phyloP scores from a whole-genome alignment of 208 protist species.

The Trypanosoma avium region DNA sequence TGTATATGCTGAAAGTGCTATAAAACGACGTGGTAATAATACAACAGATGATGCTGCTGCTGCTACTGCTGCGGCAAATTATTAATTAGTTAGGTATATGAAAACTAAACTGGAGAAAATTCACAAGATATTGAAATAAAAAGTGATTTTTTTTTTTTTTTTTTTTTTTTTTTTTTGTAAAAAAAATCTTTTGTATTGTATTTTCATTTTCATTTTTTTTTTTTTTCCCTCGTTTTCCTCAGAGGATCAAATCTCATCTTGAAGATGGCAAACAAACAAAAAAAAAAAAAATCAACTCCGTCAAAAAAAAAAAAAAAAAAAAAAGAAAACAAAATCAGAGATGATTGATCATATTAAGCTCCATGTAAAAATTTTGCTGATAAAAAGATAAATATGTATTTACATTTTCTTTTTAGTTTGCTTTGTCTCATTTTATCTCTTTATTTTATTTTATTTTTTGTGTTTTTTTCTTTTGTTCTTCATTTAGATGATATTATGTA shows the following conservation, averaged over 20 bases:
- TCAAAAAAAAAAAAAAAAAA: not conserved
- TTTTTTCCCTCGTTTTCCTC: no score
- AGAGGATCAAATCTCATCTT: no score
- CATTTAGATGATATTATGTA: no score
- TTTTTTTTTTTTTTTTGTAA: no score
- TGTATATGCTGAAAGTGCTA: slow-evolving; percentile 55
- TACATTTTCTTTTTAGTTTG: not conserved
- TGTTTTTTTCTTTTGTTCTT: not conserved
- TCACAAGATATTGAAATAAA: not conserved
- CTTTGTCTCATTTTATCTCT: slow-evolving; percentile 6
- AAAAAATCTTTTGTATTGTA: no score
- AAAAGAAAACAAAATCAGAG: slow-evolving; percentile 11
- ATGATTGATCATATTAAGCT: not conserved
- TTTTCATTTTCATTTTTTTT: no score
- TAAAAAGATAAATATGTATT: not conserved
- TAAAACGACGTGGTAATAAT: not conserved
- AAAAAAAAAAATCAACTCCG: no score
- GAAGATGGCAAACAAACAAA: no score
- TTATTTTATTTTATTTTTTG: slow-evolving; percentile 27
- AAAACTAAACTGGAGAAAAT: not conserved
- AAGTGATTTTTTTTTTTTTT: not conserved
- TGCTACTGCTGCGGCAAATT: not conserved
- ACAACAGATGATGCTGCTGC: not conserved
- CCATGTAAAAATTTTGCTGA: no score
- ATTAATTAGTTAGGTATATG: not conserved